phyloP scores from a whole-genome alignment of 73 alveolate species.

The Tetrahymena elliotti region DNA sequence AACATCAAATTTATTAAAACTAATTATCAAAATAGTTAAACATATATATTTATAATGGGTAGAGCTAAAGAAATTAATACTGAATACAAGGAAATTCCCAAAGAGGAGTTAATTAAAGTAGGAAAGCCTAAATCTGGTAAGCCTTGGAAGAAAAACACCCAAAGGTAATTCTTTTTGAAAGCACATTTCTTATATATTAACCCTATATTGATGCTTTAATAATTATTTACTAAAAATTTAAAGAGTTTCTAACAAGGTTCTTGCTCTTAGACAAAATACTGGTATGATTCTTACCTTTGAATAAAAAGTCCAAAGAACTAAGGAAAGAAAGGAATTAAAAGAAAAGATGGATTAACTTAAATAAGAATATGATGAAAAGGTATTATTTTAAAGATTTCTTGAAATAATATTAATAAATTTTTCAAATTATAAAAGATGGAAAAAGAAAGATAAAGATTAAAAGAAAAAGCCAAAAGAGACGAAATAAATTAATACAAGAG shows the following conservation, averaged over 20 bases:
- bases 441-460: constrained; percentile 28
- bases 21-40: neutral
- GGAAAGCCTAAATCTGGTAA: constrained; percentile 62
- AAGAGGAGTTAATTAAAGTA: neutral
- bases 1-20: neutral
- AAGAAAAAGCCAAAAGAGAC: constrained; percentile 50
- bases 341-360: constrained; percentile 46
- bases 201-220: neutral
- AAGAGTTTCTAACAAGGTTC: constrained; percentile 2
- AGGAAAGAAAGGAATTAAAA: constrained; percentile 41
- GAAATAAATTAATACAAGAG: constrained; percentile 56
- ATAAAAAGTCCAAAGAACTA: constrained; percentile 34
- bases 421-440: neutral
- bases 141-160: constrained; percentile 58
- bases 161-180: constrained; percentile 13
- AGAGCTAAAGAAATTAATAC: neutral
- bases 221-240: neutral
- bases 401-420: neutral
- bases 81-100: neutral
- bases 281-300: constrained; percentile 49
- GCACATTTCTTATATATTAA: neutral
- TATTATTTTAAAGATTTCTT: neutral
- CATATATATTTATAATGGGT: neutral
- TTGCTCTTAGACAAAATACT: constrained; percentile 3
- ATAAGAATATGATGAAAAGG: constrained; percentile 39